Evolutionary conservation across 2,329 filamentous ascomycete genomes (phyloP).

Genomic region (Cercospora sp.): DNA sequence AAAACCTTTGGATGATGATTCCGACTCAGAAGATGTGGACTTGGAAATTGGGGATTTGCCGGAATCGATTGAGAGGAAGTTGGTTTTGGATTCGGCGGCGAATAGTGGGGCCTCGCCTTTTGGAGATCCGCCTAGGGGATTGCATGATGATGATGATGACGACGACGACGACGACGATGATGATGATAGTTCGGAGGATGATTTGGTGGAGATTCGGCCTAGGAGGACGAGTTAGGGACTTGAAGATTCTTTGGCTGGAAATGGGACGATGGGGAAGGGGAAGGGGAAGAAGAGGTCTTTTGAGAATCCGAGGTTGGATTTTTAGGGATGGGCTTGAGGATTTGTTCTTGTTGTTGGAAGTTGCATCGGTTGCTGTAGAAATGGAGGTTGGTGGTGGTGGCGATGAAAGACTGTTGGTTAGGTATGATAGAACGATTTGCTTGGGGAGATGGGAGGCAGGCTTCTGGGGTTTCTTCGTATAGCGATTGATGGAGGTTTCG

Average conservation of each 20-base stretch:
- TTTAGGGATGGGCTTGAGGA: not conserved
- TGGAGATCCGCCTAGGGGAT: constrained; percentile 22
- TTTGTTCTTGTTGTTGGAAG: not conserved
- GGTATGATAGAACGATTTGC: not conserved
- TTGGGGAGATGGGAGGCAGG: not conserved
- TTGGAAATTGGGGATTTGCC: constrained; percentile 12
- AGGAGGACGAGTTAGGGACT: constrained; percentile 34
- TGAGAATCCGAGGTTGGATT: constrained; percentile 5
- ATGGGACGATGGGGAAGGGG: too few species aligned
- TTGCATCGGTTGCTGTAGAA: not conserved
- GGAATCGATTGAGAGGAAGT: constrained; percentile 20
- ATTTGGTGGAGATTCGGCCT: constrained; percentile 39
- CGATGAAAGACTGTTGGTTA: not conserved
- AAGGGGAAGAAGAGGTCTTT: not conserved
- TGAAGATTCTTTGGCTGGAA: not conserved
- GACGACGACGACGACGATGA: constrained; percentile 29
- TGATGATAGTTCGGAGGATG: constrained; percentile 32
- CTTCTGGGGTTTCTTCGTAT: not conserved
- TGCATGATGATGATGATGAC: constrained; percentile 23
- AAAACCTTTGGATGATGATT: constrained; percentile 34
- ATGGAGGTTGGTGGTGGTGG: not conserved
- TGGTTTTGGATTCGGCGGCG: constrained; percentile 19
- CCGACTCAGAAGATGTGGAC: constrained; percentile 20
- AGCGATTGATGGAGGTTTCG: not conserved
- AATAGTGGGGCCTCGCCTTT: constrained; percentile 21